A percentile compares a stretch with the other conserved stretches of the same genome.
Evolutionary conservation across 257 asterid genomes (phyloP).

Genomic region (Nyctanthes arbortristis): DNA sequence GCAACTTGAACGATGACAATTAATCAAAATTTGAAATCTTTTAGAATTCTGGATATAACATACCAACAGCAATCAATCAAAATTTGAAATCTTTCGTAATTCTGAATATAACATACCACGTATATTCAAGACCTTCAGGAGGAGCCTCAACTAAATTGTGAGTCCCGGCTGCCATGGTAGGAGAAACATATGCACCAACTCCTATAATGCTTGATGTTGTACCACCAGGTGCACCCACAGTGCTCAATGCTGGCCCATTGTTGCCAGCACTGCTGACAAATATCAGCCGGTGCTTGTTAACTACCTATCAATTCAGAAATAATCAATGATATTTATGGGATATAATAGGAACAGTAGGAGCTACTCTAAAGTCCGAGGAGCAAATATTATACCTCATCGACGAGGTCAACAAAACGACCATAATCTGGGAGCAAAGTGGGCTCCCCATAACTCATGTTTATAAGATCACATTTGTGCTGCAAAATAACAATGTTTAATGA

Average conservation of each 20-base stretch:
- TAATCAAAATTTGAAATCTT: background rate
- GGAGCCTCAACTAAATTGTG: conserved; percentile 93
- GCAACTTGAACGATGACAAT: background rate
- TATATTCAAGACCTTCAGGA: conserved; percentile 93
- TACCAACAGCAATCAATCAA: conserved; percentile 50
- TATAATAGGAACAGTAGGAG: conserved; percentile 18
- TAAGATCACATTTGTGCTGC: conserved; percentile 97
- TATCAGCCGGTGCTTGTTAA: conserved; percentile 78
- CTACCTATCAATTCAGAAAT: conserved; percentile 57
- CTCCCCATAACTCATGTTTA: conserved; percentile 99
- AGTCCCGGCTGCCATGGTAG: conserved; percentile 97
- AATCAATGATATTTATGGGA: conserved; percentile 3
- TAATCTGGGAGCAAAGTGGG: conserved; percentile 87
- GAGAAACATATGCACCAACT: conserved; percentile 97
- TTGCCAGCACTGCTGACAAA: conserved; percentile 98
- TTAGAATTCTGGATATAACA: conserved; percentile 18
- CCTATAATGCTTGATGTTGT: conserved; percentile 97
- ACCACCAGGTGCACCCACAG: conserved; percentile 99
- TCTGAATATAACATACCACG: conserved; percentile 62
- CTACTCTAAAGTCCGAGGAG: conserved; percentile 23
- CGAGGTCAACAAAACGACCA: conserved; percentile 96
- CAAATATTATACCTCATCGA: conserved; percentile 69
- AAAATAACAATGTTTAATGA: conserved; percentile 21
- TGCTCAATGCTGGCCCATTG: conserved; percentile 90
- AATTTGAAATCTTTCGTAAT: conserved; percentile 18